phyloP scores from a whole-genome alignment of 345 rosid genomes.

The Eucalyptus dawsonii region DNA sequence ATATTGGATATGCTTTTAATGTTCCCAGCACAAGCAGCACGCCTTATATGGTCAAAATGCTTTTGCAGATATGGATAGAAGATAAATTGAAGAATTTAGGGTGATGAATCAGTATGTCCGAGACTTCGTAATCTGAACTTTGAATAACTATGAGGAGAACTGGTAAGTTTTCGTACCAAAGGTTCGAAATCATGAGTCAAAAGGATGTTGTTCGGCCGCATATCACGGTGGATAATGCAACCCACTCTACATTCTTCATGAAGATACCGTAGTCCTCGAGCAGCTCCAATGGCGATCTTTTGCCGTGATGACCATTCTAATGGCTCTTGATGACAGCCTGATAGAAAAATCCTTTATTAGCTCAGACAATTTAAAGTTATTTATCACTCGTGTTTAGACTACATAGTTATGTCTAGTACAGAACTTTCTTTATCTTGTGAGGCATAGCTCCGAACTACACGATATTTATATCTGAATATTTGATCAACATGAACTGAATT shows the following conservation, averaged over 20 bases:
- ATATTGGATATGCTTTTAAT: background rate
- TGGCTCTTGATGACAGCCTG: constrained; percentile 57
- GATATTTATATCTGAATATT: background rate
- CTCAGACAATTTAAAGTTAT: background rate
- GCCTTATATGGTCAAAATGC: background rate
- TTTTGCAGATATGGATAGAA: background rate
- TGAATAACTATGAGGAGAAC: background rate
- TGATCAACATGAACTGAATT: background rate
- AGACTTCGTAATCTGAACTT: background rate
- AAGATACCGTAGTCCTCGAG: constrained; percentile 95
- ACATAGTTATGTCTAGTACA: background rate
- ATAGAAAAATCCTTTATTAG: background rate
- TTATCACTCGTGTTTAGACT: background rate
- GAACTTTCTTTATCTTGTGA: background rate
- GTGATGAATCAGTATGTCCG: background rate
- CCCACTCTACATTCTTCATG: constrained; percentile 99
- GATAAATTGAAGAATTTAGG: background rate
- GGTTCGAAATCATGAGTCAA: constrained; percentile 98
- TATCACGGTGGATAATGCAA: constrained; percentile 96
- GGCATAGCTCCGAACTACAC: background rate
- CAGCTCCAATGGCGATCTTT: constrained; percentile 94
- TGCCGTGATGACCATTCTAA: constrained; percentile 91
- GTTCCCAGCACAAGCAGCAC: background rate
- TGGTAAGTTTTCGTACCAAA: background rate
- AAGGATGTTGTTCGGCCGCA: constrained; percentile 98